Conservation (phyloP, 225 moss, liverwort and hornwort genomes). For the Anthoceros angustus region DNA sequence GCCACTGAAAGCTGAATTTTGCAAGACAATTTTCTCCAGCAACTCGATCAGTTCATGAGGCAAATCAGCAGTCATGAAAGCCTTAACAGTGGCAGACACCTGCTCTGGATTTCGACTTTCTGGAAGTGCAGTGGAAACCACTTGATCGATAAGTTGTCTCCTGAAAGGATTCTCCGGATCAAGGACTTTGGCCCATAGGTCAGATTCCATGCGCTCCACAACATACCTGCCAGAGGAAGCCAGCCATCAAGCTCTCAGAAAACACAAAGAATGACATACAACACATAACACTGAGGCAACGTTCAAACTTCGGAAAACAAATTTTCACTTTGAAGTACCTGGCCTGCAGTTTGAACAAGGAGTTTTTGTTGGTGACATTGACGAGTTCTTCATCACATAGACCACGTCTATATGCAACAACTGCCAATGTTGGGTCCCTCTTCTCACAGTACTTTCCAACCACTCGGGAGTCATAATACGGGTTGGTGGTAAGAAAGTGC, state of each 20-base stretch:
- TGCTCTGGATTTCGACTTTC: conserved; percentile 98
- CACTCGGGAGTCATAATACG: conserved; percentile 88
- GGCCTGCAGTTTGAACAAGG: conserved; percentile 95
- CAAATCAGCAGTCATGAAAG: conserved; percentile 97
- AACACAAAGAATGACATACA: neutral
- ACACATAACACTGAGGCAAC: neutral
- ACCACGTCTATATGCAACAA: conserved; percentile 91
- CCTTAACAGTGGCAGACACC: conserved; percentile 98
- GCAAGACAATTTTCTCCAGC: conserved; percentile 89
- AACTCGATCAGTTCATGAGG: conserved; percentile 97
- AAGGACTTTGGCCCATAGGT: conserved; percentile 86
- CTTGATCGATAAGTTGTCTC: conserved; percentile 95
- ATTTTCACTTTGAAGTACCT: conserved; percentile 22
- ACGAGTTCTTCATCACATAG: conserved; percentile 96
- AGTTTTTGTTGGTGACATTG: conserved; percentile 92
- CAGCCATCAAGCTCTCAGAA: neutral
- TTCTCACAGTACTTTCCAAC: conserved; percentile 99
- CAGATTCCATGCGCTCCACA: conserved; percentile 95
- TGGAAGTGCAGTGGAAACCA: conserved; percentile 91
- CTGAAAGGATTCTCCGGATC: conserved; percentile 85
- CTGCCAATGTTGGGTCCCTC: conserved; percentile 90
- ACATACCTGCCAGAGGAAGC: conserved; percentile 46
- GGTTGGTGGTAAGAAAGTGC: conserved; percentile 97
- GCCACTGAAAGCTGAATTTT: conserved; percentile 96
- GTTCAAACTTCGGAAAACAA: neutral